Evolutionary conservation across 1,284 basidiomycete species (phyloP).

Genomic region (Anthracocystis walkeri): DNA sequence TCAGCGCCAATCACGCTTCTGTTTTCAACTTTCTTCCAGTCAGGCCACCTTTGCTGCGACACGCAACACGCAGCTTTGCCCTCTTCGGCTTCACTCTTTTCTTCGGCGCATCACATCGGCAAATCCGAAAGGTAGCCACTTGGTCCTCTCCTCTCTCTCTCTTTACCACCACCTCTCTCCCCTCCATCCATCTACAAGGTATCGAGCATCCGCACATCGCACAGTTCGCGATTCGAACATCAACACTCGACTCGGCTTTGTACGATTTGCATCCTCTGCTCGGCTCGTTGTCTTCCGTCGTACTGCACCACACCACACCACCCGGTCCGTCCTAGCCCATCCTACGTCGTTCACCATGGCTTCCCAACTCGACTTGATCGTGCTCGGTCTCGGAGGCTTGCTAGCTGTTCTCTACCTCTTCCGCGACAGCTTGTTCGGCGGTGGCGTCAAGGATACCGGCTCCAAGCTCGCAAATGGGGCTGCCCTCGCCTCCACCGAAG

Average conservation of each 20-base stretch:
- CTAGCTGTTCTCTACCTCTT: constrained; percentile 63
- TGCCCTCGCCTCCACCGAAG: constrained; percentile 21
- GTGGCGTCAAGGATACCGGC: constrained; percentile 40
- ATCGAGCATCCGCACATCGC: no score
- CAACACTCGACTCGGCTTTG: neutral
- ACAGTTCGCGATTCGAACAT: no score
- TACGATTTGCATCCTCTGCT: neutral
- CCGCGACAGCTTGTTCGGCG: constrained; percentile 50
- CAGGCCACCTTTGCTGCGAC: neutral
- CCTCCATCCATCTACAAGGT: no score
- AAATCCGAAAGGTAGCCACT: no score
- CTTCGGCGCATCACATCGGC: no score
- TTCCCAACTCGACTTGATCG: constrained; percentile 51
- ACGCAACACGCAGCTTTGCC: neutral
- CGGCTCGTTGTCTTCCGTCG: neutral
- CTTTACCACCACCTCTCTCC: no score
- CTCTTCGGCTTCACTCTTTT: no score
- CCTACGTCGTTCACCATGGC: constrained; percentile 41
- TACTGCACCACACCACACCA: neutral
- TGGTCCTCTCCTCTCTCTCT: no score
- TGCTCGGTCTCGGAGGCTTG: constrained; percentile 52
- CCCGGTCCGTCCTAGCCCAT: no score
- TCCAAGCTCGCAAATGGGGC: constrained; percentile 56
- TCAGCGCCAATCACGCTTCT: neutral
- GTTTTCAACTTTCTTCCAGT: neutral